phyloP scores from a whole-genome alignment of 1,139 yeast genomes.

The Schizosaccharomyces versatilis region DNA sequence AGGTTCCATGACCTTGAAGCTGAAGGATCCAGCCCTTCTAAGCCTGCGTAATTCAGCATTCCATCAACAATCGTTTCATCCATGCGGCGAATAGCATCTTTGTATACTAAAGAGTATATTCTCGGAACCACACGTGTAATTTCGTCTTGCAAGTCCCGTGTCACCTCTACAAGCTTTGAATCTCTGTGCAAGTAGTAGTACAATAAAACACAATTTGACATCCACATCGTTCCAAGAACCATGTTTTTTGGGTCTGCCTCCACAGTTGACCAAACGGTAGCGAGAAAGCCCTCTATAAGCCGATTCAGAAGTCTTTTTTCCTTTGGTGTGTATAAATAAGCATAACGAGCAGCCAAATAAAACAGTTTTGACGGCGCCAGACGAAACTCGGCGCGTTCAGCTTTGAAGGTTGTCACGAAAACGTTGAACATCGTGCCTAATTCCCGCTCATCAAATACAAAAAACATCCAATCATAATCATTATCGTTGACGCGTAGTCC shows the following conservation, averaged over 20 bases:
- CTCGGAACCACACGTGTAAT: constrained; percentile 20
- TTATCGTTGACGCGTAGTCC: not conserved
- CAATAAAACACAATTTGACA: constrained; percentile 22
- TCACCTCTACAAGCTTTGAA: constrained; percentile 17
- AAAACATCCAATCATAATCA: constrained; percentile 17
- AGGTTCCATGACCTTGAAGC: constrained; percentile 26
- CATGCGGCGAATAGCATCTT: constrained; percentile 21
- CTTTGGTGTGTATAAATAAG: constrained; percentile 20
- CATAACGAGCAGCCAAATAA: constrained; percentile 23
- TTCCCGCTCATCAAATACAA: constrained; percentile 21
- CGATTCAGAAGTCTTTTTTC: constrained; percentile 17
- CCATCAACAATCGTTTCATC: constrained; percentile 21
- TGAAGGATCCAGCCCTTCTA: constrained; percentile 24
- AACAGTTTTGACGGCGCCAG: constrained; percentile 26
- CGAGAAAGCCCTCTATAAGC: constrained; percentile 19
- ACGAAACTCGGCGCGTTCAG: constrained; percentile 20
- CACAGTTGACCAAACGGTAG: constrained; percentile 19
- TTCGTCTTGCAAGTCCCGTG: constrained; percentile 18
- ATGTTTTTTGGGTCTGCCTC: constrained; percentile 20
- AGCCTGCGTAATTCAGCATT: constrained; percentile 24
- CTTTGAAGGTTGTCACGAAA: constrained; percentile 21
- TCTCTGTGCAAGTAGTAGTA: constrained; percentile 24
- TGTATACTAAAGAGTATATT: constrained; percentile 19
- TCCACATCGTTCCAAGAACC: constrained; percentile 24
- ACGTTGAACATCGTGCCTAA: constrained; percentile 22